phyloP scores from a whole-genome alignment of 345 rosid genomes.

The Populus ilicifolia region DNA sequence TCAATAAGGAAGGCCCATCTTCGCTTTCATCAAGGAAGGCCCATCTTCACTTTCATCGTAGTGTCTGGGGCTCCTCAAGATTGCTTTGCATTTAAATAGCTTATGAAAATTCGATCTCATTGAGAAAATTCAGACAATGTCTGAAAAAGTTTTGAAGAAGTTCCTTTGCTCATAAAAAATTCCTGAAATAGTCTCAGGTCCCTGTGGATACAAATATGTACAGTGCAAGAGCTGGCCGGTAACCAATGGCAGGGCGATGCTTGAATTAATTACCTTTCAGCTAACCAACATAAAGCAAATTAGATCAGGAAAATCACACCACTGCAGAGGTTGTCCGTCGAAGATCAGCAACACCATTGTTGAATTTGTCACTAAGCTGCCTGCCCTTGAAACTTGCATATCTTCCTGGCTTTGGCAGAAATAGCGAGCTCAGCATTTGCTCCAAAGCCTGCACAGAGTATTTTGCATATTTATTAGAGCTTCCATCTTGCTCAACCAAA shows the following conservation, averaged over 20 bases:
- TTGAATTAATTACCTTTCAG: background rate
- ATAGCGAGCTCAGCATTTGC: conserved; percentile 73
- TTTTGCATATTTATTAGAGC: conserved; percentile 73
- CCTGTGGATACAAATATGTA: conserved; percentile 25
- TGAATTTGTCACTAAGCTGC: conserved; percentile 48
- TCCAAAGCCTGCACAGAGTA: conserved; percentile 84
- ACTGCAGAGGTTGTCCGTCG: conserved; percentile 56
- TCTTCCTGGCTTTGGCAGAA: conserved; percentile 71
- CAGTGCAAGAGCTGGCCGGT: conserved; percentile 15
- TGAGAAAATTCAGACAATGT: conserved; percentile 8
- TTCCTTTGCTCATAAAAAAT: conserved; percentile 5
- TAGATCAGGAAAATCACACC: conserved; percentile 36
- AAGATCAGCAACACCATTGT: conserved; percentile 45
- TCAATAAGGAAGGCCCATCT: conserved; percentile 1
- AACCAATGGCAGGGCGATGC: background rate
- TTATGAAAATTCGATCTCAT: conserved; percentile 7
- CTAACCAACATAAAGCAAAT: conserved; percentile 1
- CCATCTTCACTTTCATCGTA: conserved; percentile 1
- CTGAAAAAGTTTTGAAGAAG: background rate
- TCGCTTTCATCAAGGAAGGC: conserved; percentile 3
- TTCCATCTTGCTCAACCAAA: conserved; percentile 76
- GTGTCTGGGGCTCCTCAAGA: no score
- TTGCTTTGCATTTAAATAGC: conserved; percentile 8
- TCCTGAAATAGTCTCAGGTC: conserved; percentile 5
- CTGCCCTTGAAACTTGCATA: conserved; percentile 83